Evolutionary conservation across 1,284 basidiomycete species (phyloP).

Genomic region (Marasmius oreades): DNA sequence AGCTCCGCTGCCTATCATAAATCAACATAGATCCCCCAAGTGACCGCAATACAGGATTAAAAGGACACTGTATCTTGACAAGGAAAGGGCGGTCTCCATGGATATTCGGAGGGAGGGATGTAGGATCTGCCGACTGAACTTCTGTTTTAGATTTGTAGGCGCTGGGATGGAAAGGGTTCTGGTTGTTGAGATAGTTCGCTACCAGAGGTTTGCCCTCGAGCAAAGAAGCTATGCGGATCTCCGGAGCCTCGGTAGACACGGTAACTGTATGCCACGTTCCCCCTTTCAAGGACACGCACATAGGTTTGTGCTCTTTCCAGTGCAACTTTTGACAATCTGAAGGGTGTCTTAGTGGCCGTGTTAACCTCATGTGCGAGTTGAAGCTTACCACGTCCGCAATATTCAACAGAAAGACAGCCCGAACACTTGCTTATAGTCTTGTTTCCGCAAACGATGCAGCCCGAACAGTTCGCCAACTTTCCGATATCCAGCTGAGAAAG

Average conservation of each 20-base stretch:
- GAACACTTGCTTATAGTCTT: slow-evolving; percentile 29
- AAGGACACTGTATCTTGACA: slow-evolving; percentile 36
- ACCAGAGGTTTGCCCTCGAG: background rate
- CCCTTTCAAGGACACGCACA: slow-evolving; percentile 35
- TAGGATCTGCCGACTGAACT: background rate
- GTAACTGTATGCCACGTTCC: slow-evolving; percentile 35
- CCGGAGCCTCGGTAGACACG: slow-evolving; percentile 15
- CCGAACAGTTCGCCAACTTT: slow-evolving; percentile 30
- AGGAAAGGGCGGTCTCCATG: slow-evolving; percentile 35
- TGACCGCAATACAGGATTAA: background rate
- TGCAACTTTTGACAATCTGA: slow-evolving; percentile 25
- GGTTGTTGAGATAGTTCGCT: background rate
- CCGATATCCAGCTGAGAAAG: slow-evolving; percentile 35
- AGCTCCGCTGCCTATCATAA: slow-evolving; percentile 38
- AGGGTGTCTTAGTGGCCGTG: background rate
- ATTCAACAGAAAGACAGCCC: slow-evolving; percentile 33
- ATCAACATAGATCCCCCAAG: slow-evolving; percentile 27
- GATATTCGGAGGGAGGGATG: slow-evolving; percentile 26
- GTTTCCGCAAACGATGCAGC: slow-evolving; percentile 38
- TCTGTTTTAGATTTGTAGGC: background rate
- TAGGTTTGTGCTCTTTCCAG: slow-evolving; percentile 36
- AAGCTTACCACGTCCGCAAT: slow-evolving; percentile 32
- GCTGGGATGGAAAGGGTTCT: background rate
- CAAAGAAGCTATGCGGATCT: slow-evolving; percentile 1
- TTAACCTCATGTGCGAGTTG: background rate